Conservation (phyloP, 495 filamentous ascomycete genomes). For the Cetradonia linearis region DNA sequence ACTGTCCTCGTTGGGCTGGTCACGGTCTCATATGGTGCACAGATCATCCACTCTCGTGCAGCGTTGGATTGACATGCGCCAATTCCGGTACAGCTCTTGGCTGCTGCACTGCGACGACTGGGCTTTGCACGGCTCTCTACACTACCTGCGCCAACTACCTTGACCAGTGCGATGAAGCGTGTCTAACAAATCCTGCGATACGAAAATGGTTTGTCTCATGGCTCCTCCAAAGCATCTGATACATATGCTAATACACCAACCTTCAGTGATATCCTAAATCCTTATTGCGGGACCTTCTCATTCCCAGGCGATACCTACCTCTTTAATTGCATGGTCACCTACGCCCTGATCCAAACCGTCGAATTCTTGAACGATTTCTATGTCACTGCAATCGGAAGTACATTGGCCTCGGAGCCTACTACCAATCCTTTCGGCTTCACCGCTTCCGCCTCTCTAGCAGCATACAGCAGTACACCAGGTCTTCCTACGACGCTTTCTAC, state of each 20-base stretch:
- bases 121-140: constrained; percentile 21
- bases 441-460: neutral
- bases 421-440: constrained; percentile 7
- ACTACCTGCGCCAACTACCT: constrained; percentile 21
- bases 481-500: neutral
- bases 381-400: constrained; percentile 19
- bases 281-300: constrained; percentile 20
- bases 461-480: neutral
- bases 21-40: neutral
- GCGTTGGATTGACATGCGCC: constrained; percentile 20
- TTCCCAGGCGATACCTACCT: constrained; percentile 15
- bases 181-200: constrained; percentile 18
- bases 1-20: neutral
- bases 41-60: constrained; percentile 23
- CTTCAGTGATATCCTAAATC: constrained; percentile 4
- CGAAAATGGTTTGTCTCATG: constrained; percentile 21
- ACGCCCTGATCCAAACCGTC: neutral
- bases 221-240: neutral
- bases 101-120: constrained; percentile 20
- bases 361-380: constrained; percentile 19
- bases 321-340: constrained; percentile 10
- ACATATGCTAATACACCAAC: neutral
- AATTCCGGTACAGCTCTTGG: constrained; percentile 20
- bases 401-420: constrained; percentile 9
- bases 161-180: constrained; percentile 18